Evolutionary conservation across 306 rosid genomes (phyloP), one percentile per base, ranked within the genome.

Genomic region (Lithocarpus polystachyus): DNA sequence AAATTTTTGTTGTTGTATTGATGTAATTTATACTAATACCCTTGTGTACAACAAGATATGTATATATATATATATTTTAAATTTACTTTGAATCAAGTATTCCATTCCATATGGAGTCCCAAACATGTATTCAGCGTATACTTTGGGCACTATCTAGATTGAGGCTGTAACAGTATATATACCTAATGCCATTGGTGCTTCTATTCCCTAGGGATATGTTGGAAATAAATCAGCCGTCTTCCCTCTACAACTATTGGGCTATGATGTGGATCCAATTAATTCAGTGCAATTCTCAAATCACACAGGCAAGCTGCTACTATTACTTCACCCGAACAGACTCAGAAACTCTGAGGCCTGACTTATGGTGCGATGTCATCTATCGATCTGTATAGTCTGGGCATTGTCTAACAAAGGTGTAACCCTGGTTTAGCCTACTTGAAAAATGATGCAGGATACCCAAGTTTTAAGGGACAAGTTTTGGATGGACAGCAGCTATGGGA

Each of bases 251-350:
- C 88, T 92, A 56, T 72, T 92, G 84, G 97, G 97, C 80, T 92
- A 86, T 81, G 97, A 92, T 79, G 97, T 92, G 81, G 97, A 92
- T 88, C 94, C 97, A 73, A 92, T 92, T 68, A 85, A 90, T 83
- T 92, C 97, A 33, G 96, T 92, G 80, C 96, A 92, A 86, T 92
- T 92, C 91, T 92, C 97, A 10, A 92, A 92, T 80, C 96, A 92
- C 94, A 92, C 94, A 86, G 97, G 97, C 87, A 90, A 88, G 94
- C 88, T 87, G 86, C 78, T 85, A 78, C 82, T 79, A 80, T 80
- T 84, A 80, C 77, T 87, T 86, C 82, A 77, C 68, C 82, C 86
- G 40, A 77, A 73, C 73, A 76, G 78, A 74, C 84, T 88, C 80
- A 79, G 75, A 79, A 68, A 88, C 82, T 85, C 76, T 85, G 81